Conservation (phyloP, 2,329 filamentous ascomycete species). For the Zymoseptoria crescenta region DNA sequence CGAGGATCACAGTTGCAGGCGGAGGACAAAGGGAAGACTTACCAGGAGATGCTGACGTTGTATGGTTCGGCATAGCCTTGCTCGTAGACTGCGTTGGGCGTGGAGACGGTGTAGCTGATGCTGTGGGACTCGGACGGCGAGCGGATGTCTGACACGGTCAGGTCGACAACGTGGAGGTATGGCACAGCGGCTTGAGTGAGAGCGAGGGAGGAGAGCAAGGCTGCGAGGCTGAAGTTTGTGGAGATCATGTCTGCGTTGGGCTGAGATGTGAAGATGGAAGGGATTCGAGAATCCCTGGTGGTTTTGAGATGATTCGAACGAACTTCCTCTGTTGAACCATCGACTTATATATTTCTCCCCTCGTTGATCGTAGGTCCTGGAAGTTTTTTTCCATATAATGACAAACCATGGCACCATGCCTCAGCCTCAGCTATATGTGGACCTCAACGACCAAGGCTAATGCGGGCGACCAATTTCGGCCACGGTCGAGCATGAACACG, state of each 20-base stretch:
- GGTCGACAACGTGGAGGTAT: slow-evolving; percentile 14
- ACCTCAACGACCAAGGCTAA: background rate
- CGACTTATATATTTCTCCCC: background rate
- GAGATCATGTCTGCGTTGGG: background rate
- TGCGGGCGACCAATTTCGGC: background rate
- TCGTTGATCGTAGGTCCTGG: background rate
- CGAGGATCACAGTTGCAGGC: background rate
- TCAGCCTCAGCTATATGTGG: background rate
- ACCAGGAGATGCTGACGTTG: slow-evolving; percentile 14
- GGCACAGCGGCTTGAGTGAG: background rate
- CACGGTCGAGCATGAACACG: background rate
- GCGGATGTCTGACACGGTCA: slow-evolving; percentile 10
- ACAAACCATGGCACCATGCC: background rate
- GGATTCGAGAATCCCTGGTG: background rate
- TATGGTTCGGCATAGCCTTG: slow-evolving; percentile 10
- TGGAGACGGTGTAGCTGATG: slow-evolving; percentile 17
- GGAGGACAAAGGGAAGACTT: background rate
- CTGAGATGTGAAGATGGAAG: background rate
- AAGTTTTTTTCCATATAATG: background rate
- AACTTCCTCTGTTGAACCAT: background rate
- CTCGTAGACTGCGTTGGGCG: slow-evolving; percentile 16
- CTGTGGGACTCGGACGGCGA: slow-evolving; percentile 8
- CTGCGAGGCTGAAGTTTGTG: background rate
- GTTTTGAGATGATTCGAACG: background rate
- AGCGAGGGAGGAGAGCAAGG: background rate